A percentile compares a stretch with the other conserved stretches of the same genome.
Conservation (phyloP, 306 rosid genomes). For the Quillaja saponaria region DNA sequence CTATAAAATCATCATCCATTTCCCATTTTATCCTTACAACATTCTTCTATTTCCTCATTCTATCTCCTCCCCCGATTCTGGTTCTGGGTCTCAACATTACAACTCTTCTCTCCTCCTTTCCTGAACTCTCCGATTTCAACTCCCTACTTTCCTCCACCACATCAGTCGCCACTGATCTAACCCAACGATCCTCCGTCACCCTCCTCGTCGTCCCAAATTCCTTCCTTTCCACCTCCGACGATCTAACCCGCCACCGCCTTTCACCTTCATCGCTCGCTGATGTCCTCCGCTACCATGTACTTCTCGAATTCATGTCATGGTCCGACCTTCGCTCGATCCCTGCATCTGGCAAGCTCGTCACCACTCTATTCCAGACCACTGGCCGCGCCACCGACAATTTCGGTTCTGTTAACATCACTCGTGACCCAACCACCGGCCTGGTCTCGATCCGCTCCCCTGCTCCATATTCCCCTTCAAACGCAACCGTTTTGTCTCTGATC, state of each 20-base stretch:
- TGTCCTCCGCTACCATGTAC: constrained; percentile 92
- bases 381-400: constrained; percentile 85
- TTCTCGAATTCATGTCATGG: constrained; percentile 74
- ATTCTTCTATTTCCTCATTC: constrained; percentile 29
- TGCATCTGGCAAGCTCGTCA: constrained; percentile 73
- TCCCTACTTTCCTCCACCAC: constrained; percentile 58
- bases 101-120: constrained; percentile 69
- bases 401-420: constrained; percentile 83
- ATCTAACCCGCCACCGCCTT: constrained; percentile 59
- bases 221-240: constrained; percentile 48
- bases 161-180: constrained; percentile 56
- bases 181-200: constrained; percentile 68
- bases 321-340: constrained; percentile 69
- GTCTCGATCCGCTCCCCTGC: constrained; percentile 67
- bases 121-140: constrained; percentile 71
- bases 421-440: constrained; percentile 45
- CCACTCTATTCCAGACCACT: constrained; percentile 91
- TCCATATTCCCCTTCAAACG: constrained; percentile 63
- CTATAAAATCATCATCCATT: constrained; percentile 5
- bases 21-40: constrained; percentile 59
- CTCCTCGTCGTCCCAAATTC: constrained; percentile 89
- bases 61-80: constrained; percentile 30
- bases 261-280: constrained; percentile 64
- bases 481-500: constrained; percentile 56
- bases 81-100: constrained; percentile 61